Evolutionary conservation across 768 basidiomycete species (phyloP), one percentile per base, ranked within the genome.

Genomic region (Mycena venus): DNA sequence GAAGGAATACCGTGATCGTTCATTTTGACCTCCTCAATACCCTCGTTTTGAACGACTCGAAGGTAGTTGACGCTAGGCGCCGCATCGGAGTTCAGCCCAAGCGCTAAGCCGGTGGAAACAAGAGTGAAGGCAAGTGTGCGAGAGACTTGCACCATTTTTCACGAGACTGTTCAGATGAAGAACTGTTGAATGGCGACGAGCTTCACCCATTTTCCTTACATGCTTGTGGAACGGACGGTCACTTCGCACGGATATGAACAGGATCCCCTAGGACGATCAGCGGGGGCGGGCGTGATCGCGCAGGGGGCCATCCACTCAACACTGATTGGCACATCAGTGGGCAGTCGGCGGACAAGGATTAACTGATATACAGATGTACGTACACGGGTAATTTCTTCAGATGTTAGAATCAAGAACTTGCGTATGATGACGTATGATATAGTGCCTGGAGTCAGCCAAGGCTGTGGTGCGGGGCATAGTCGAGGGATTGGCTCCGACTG

Each of bases 391-490:
- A n/a, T n/a, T n/a, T n/a, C n/a, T n/a, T n/a, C n/a, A n/a, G n/a
- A n/a, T n/a, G n/a, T n/a, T n/a, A n/a, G n/a, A n/a, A n/a, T n/a
- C n/a, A n/a, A n/a, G n/a, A n/a, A n/a, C n/a, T n/a, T n/a, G n/a
- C n/a, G n/a, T n/a, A n/a, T n/a, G n/a, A n/a, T 55, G 70, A 78
- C 65, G 27, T 68, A 38, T 63, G 42, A 25, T 62, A 21, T 67
- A 94, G 93, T 95, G 94, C 78, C 85, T 94, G 78, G 89, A 92
- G 25, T 85, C 93, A 21, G 95, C 95, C 0, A 93, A 91, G 77
- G 81, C 85, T 36, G 92, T 95, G 5, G 88, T 95, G 73, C 85
- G 86, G 58, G 88, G 88, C 44, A 90, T 95, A 88, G 85, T 93
- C 25, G 90, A 93, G 29, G 85, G 85, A 17, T 83, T 95, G 40